These are phyloP conservation scores for Huntiella omanensis DNA, from an alignment of 2,329 filamentous ascomycete species.

Conservation along the genomic window DNA sequence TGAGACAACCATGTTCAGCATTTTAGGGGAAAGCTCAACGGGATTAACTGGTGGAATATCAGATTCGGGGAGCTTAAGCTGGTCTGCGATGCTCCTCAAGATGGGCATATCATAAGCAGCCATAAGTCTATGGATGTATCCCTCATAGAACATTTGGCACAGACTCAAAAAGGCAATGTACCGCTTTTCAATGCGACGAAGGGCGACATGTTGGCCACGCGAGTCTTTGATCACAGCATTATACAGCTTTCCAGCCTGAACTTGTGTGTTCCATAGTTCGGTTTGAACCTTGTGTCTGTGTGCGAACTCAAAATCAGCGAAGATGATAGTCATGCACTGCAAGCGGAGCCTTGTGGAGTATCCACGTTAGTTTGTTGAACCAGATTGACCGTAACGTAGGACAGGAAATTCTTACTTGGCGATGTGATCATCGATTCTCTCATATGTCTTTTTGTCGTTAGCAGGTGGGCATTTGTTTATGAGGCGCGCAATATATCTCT, in stretches of 20 bases:
- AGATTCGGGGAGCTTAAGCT: conserved; percentile 4
- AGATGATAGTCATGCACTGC: conserved; percentile 52
- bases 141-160: conserved; percentile 74
- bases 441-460: conserved; percentile 24
- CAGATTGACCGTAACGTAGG: neutral
- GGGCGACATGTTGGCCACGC: conserved; percentile 27
- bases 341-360: conserved; percentile 26
- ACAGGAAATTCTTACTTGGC: conserved; percentile 21
- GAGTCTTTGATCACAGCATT: conserved; percentile 11
- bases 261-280: conserved; percentile 62
- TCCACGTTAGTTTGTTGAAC: neutral
- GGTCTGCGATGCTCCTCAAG: conserved; percentile 23
- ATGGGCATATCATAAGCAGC: conserved; percentile 35
- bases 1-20: conserved; percentile 42
- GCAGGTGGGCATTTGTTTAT: conserved; percentile 19
- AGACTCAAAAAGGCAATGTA: conserved; percentile 76
- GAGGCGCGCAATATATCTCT: conserved; percentile 25
- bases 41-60: conserved; percentile 13
- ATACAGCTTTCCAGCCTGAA: conserved; percentile 60
- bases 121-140: conserved; percentile 62
- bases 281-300: conserved; percentile 44
- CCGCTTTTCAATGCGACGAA: conserved; percentile 61
- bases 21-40: conserved; percentile 25
- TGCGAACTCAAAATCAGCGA: conserved; percentile 51
- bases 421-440: conserved; percentile 25